Evolutionary conservation across 257 asterid genomes (phyloP).

Genomic region (Schizonepeta tenuifolia): DNA sequence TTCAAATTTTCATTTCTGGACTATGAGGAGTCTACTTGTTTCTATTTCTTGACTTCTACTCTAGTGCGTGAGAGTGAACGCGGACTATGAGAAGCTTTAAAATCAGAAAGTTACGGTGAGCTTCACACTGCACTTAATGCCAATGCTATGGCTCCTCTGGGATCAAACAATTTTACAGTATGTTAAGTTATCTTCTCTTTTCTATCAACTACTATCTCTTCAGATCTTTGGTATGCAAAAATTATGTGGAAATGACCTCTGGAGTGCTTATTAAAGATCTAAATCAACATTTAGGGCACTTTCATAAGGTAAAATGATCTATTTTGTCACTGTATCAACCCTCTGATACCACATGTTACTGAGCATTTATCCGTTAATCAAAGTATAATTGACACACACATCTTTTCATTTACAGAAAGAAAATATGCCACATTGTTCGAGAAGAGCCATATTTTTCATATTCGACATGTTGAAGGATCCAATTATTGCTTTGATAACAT

Average conservation of each 20-base stretch:
- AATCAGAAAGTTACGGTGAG: slow-evolving; percentile 85
- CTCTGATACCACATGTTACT: too few relatives aligned
- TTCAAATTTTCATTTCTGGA: not conserved
- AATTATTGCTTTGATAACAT: slow-evolving; percentile 87
- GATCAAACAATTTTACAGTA: not conserved
- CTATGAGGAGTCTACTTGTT: slow-evolving; percentile 4
- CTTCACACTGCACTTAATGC: slow-evolving; percentile 96
- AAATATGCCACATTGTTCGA: slow-evolving; percentile 67
- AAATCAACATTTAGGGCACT: too few relatives aligned
- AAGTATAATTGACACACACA: not conserved
- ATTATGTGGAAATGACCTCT: not conserved
- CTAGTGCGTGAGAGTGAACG: slow-evolving; percentile 96
- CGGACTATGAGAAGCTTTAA: slow-evolving; percentile 82
- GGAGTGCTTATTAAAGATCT: too few relatives aligned
- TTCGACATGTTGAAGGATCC: slow-evolving; percentile 88
- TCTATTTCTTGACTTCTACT: slow-evolving; percentile 3
- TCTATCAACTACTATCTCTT: slow-evolving; percentile 17
- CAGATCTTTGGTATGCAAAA: slow-evolving; percentile 99
- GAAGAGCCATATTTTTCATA: slow-evolving; percentile 73
- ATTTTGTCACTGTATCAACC: too few relatives aligned
- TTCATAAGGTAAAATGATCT: too few relatives aligned
- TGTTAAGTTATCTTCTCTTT: too few relatives aligned
- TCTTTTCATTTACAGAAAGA: slow-evolving; percentile 60
- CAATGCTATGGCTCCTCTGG: slow-evolving; percentile 64
- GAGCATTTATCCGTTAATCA: too few relatives aligned